Conservation (phyloP, 208 protist species). For the Crithidia sp. region DNA sequence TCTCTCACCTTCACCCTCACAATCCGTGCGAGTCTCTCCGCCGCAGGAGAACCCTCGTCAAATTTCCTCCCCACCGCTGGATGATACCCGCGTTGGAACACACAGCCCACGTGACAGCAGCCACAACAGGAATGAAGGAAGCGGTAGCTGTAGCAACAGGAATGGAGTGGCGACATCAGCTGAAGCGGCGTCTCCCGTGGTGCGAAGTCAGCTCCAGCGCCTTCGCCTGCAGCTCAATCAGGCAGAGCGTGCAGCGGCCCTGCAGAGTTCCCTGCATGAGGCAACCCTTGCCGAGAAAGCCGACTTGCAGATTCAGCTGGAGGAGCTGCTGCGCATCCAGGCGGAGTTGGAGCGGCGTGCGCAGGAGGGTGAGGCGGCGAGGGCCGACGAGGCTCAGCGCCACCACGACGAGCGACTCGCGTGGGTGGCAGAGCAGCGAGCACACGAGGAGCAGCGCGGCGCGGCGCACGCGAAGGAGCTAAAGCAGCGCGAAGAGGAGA, state of each 20-base stretch:
- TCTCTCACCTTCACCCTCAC: no score
- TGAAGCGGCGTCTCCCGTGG: background rate
- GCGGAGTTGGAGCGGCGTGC: slow-evolving; percentile 29
- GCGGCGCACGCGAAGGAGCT: background rate
- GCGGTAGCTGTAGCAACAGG: background rate
- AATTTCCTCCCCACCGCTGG: no score
- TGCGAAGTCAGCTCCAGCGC: background rate
- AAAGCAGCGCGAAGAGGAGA: background rate
- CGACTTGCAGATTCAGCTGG: slow-evolving; percentile 19
- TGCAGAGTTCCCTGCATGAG: background rate
- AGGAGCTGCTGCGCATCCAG: slow-evolving; percentile 25
- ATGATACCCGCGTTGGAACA: no score
- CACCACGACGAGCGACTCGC: slow-evolving; percentile 5
- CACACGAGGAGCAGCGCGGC: slow-evolving; percentile 1
- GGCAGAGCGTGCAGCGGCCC: background rate
- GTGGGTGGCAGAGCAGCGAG: slow-evolving; percentile 12
- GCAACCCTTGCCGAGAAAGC: slow-evolving; percentile 7
- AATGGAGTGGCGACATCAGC: background rate
- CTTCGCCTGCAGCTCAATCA: slow-evolving; percentile 10
- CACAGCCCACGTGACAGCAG: no score
- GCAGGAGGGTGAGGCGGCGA: slow-evolving; percentile 10
- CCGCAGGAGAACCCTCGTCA: no score
- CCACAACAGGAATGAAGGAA: no score
- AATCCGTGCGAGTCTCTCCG: no score
- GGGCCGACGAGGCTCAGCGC: slow-evolving; percentile 1